phyloP scores from a whole-genome alignment of 805 yeast species.

The Clavispora phyllophila region DNA sequence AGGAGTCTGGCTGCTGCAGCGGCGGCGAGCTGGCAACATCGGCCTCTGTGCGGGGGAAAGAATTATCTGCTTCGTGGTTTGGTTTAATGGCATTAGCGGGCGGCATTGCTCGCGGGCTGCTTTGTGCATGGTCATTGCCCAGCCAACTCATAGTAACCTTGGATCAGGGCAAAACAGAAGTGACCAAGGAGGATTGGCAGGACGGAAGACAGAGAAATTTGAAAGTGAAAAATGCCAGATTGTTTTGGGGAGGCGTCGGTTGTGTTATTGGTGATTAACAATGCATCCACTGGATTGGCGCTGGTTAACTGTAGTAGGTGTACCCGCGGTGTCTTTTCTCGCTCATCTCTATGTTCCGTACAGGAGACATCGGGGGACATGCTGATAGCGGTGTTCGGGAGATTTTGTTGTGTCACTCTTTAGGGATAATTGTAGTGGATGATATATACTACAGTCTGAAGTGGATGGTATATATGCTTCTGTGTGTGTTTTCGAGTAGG shows the following conservation, averaged over 20 bases:
- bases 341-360: constrained; percentile 12
- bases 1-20: not conserved
- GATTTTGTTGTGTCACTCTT: too few relatives aligned
- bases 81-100: not conserved
- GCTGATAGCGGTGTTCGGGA: not conserved
- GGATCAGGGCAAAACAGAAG: not conserved
- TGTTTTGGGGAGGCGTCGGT: not conserved
- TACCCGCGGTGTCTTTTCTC: constrained; percentile 8
- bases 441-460: too few relatives aligned
- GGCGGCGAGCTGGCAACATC: not conserved
- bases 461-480: too few relatives aligned
- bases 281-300: not conserved
- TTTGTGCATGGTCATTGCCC: constrained; percentile 4
- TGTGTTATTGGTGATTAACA: not conserved
- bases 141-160: constrained; percentile 10
- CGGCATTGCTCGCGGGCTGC: constrained; percentile 1
- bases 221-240: not conserved
- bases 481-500: too few relatives aligned
- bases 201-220: not conserved
- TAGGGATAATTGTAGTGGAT: not conserved
- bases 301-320: not conserved
- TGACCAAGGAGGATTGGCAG: not conserved
- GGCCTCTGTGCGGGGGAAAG: not conserved
- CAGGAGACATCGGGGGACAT: constrained; percentile 4
- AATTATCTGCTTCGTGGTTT: not conserved